Conservation (phyloP, 208 protist genomes). For the Wallacemonas sp. region DNA sequence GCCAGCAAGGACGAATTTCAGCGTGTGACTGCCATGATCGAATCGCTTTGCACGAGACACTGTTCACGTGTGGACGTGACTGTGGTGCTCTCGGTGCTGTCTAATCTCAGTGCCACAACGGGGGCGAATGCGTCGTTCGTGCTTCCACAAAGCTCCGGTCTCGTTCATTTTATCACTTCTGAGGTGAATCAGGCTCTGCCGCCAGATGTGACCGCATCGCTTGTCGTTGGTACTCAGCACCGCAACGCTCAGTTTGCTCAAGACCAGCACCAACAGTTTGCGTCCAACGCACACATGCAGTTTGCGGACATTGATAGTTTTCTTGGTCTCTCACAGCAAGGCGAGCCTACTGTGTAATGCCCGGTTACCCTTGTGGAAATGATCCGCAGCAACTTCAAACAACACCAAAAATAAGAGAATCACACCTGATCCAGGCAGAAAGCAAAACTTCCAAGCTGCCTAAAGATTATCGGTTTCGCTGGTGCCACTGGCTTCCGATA, state of each 20-base stretch:
- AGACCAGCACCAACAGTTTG: slow-evolving; percentile 35
- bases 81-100: slow-evolving; percentile 78
- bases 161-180: slow-evolving; percentile 58
- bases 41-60: slow-evolving; percentile 22
- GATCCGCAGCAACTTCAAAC: no score
- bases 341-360: no score
- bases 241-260: slow-evolving; percentile 16
- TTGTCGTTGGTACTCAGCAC: slow-evolving; percentile 57
- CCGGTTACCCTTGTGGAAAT: no score
- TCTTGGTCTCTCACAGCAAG: slow-evolving; percentile 2
- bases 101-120: slow-evolving; percentile 50
- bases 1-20: slow-evolving; percentile 48
- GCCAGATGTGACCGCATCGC: slow-evolving; percentile 44
- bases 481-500: no score
- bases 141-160: slow-evolving; percentile 47
- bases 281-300: slow-evolving; percentile 24
- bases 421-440: no score
- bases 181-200: slow-evolving; percentile 69
- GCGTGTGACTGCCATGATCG: slow-evolving; percentile 45
- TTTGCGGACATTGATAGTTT: slow-evolving; percentile 39
- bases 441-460: no score
- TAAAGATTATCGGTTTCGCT: no score
- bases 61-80: slow-evolving; percentile 30
- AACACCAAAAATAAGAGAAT: no score
- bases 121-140: slow-evolving; percentile 42